Percentiles rank a stretch among this genome's conserved stretches.
These are phyloP conservation scores for Fusarium sterilihyphosum DNA, from an alignment of 2,329 filamentous ascomycete genomes.

Conservation along the genomic window DNA sequence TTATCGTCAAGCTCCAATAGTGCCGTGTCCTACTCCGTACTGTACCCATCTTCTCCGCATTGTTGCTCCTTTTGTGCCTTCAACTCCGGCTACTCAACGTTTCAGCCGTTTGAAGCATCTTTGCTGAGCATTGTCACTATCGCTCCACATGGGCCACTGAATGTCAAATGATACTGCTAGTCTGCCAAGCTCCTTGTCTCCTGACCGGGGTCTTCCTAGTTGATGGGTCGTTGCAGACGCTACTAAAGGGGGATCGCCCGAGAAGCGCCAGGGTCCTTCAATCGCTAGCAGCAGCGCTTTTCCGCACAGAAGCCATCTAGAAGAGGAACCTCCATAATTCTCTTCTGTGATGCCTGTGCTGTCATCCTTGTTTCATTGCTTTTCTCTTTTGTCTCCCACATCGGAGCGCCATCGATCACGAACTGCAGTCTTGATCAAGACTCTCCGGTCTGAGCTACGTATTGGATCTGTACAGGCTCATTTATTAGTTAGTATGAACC, in stretches of 20 bases:
- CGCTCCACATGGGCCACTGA: slow-evolving; percentile 19
- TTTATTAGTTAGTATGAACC: not conserved
- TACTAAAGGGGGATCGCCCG: slow-evolving; percentile 38
- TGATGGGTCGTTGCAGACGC: slow-evolving; percentile 18
- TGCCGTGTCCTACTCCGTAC: slow-evolving; percentile 1
- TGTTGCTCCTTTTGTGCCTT: not conserved
- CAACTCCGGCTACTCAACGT: not conserved
- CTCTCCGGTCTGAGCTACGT: not conserved
- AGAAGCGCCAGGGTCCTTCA: slow-evolving; percentile 20
- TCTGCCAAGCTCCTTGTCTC: slow-evolving; percentile 31
- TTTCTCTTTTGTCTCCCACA: slow-evolving; percentile 34
- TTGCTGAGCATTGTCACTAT: slow-evolving; percentile 9
- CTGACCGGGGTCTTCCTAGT: slow-evolving; percentile 36
- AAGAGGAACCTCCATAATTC: slow-evolving; percentile 28
- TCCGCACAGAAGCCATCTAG: slow-evolving; percentile 41
- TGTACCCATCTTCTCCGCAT: slow-evolving; percentile 15
- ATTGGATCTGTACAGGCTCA: not conserved
- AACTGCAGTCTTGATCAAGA: slow-evolving; percentile 14
- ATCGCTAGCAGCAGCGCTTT: slow-evolving; percentile 22
- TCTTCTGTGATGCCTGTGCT: slow-evolving; percentile 6
- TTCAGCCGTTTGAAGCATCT: slow-evolving; percentile 5
- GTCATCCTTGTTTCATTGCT: slow-evolving; percentile 27
- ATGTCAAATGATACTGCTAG: not conserved
- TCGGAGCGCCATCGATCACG: slow-evolving; percentile 19
- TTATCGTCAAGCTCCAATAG: slow-evolving; percentile 8